Evolutionary conservation across 371 early-diverging fungal genomes (phyloP), one percentile per base, ranked within the genome.

Genomic region (Haplosporangium sp.): DNA sequence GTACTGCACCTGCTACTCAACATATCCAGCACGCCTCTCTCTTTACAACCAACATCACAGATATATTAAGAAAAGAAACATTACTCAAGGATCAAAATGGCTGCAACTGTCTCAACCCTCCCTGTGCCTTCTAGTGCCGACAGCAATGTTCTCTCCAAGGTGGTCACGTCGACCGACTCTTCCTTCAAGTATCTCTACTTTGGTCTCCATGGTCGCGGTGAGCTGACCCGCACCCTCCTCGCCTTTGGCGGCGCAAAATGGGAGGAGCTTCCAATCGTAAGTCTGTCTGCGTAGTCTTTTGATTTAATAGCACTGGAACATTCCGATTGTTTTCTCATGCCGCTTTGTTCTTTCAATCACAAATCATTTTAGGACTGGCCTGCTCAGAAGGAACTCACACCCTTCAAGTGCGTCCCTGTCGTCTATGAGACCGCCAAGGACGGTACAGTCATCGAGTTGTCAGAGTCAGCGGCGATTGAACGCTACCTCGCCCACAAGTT

Each of bases 391-490:
- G 40, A 59, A 0, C 64, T 64, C 23, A 81, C 76, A 7, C 85
- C 83, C 1, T 72, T 81, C 48, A 59, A 80, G 46, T 51, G 62
- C 62, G 57, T 86, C 6, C 86, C 86, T 18, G 84, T 86, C 18
- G 74, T 85, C 5, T 69, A 70, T 12, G 85, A 85, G 64, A 68
- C 57, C 16, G 53, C 57, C 2, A 11, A 59, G 20, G 45, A 64
- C 16, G 84, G 84, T n/a, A 61, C 59, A 0, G 48, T 67, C n/a
- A 69, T 85, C 51, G 66, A 75, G 29, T 69, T 86, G 5, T 60
- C 80, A 45, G 84, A 86, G 53, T 69, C 83, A 18, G 59, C 57
- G 10, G 84, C 84, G 16, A 86, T 86, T 53, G 85, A 85, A 43
- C 67, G 70, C n/a, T 86, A 86, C 57, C 62, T 86, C 2, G 83